Evolutionary conservation across 2,329 filamentous ascomycete species (phyloP).

Genomic region (Lecanicillium sp.): DNA sequence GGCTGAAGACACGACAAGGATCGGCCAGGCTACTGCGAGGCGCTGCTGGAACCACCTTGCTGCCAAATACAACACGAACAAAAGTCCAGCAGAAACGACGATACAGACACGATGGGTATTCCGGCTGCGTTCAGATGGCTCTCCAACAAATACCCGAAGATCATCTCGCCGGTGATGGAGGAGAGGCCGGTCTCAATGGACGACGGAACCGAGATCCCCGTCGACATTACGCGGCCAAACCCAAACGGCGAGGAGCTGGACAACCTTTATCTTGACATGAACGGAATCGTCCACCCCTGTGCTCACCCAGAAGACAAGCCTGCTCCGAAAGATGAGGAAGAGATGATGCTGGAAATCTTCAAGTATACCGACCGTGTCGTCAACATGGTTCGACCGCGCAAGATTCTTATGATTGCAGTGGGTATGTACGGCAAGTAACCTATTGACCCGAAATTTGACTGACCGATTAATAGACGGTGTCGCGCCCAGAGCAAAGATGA

Average conservation of each 20-base stretch:
- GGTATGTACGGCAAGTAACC: constrained; percentile 42
- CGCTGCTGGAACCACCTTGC: too few relatives aligned
- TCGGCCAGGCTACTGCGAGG: too few relatives aligned
- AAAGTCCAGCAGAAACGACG: neutral
- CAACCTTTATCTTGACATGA: constrained; percentile 98
- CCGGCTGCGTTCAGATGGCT: constrained; percentile 95
- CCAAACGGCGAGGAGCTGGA: constrained; percentile 98
- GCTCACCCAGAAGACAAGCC: constrained; percentile 93
- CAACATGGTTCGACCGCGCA: constrained; percentile 95
- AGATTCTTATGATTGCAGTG: constrained; percentile 94
- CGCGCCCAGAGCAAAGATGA: constrained; percentile 97
- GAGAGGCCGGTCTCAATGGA: constrained; percentile 70
- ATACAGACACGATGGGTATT: constrained; percentile 66
- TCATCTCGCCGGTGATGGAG: constrained; percentile 85
- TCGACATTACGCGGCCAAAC: constrained; percentile 78
- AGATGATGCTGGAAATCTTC: constrained; percentile 99
- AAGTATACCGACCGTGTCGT: constrained; percentile 98
- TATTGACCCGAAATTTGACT: neutral
- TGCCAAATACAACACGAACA: too few relatives aligned
- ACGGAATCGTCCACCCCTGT: constrained; percentile 97
- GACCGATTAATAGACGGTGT: constrained; percentile 64
- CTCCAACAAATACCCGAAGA: constrained; percentile 95
- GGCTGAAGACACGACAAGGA: too few relatives aligned
- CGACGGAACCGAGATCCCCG: constrained; percentile 74
- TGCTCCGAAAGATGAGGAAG: constrained; percentile 85